Conservation (phyloP, 306 rosid species). For the Corylus avellana region DNA sequence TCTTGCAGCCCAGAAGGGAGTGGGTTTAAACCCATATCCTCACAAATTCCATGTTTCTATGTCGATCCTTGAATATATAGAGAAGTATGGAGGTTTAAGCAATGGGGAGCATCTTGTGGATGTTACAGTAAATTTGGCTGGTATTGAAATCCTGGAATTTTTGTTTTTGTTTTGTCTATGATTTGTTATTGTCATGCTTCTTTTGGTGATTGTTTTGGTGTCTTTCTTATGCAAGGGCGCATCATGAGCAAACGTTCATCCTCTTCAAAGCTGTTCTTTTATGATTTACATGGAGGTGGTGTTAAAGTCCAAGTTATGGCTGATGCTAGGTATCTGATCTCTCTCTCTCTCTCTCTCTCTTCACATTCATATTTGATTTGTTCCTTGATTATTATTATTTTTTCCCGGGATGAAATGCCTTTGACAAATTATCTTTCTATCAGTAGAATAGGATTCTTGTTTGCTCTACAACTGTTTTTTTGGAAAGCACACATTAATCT, state of each 20-base stretch:
- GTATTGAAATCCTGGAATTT: slow-evolving; percentile 30
- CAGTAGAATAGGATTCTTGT: neutral
- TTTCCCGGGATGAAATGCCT: neutral
- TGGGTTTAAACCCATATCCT: slow-evolving; percentile 72
- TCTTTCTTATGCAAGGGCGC: slow-evolving; percentile 36
- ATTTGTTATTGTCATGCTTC: neutral
- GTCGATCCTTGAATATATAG: slow-evolving; percentile 51
- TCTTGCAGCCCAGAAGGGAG: slow-evolving; percentile 55
- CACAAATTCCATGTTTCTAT: slow-evolving; percentile 72
- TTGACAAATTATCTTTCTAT: neutral
- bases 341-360: neutral
- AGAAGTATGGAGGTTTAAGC: slow-evolving; percentile 44
- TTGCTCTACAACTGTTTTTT: neutral
- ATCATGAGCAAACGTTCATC: slow-evolving; percentile 73
- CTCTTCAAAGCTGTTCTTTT: slow-evolving; percentile 69
- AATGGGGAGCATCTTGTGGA: slow-evolving; percentile 83
- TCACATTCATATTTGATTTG: neutral
- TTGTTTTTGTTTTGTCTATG: neutral
- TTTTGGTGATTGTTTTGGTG: neutral
- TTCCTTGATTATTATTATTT: neutral
- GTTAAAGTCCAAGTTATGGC: slow-evolving; percentile 85
- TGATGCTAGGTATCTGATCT: slow-evolving; percentile 64
- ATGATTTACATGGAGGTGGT: slow-evolving; percentile 67
- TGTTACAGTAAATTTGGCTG: slow-evolving; percentile 61
- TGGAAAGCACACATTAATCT: neutral